Evolutionary conservation across 768 basidiomycete species (phyloP).

Genomic region (Phylloporus sp.): DNA sequence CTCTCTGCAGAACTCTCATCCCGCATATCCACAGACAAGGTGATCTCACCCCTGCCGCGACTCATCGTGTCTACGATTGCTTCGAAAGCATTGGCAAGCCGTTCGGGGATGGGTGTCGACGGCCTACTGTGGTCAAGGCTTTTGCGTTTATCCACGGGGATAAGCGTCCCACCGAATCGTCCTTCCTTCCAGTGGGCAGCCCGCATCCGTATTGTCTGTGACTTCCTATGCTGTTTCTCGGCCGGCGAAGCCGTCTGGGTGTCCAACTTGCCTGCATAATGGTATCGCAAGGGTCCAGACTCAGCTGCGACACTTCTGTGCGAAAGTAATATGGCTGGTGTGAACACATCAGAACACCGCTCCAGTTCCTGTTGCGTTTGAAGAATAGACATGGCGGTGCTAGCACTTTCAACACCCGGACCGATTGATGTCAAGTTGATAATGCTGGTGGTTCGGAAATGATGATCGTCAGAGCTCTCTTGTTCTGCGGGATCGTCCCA

Average conservation of each 20-base stretch:
- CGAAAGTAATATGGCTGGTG: conserved; percentile 3
- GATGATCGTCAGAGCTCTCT: conserved; percentile 35
- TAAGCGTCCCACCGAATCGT: conserved; percentile 41
- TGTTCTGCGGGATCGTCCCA: conserved; percentile 13
- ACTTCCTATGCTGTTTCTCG: conserved; percentile 35
- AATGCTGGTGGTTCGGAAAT: conserved; percentile 53
- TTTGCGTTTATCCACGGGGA: conserved; percentile 15
- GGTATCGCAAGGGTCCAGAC: conserved; percentile 9
- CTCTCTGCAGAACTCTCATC: conserved; percentile 6
- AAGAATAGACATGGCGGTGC: conserved; percentile 1
- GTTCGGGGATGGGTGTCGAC: conserved; percentile 36
- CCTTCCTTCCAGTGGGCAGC: conserved; percentile 59
- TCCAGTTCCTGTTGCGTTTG: not conserved
- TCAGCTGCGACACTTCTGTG: conserved; percentile 5
- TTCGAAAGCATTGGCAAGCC: conserved; percentile 42
- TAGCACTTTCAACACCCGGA: conserved; percentile 24
- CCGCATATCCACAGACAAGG: conserved; percentile 8
- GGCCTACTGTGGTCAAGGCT: conserved; percentile 21
- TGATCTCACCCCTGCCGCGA: conserved; percentile 15
- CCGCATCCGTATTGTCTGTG: conserved; percentile 53
- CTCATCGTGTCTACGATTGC: conserved; percentile 42
- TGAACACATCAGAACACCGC: conserved; percentile 1
- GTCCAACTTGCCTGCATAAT: conserved; percentile 25
- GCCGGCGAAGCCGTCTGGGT: conserved; percentile 14
- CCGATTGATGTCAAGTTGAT: conserved; percentile 42